Percentiles rank a stretch among this genome's conserved stretches.
Evolutionary conservation across 208 protist genomes (phyloP).

Genomic region (Acanthamoeba healyi): DNA sequence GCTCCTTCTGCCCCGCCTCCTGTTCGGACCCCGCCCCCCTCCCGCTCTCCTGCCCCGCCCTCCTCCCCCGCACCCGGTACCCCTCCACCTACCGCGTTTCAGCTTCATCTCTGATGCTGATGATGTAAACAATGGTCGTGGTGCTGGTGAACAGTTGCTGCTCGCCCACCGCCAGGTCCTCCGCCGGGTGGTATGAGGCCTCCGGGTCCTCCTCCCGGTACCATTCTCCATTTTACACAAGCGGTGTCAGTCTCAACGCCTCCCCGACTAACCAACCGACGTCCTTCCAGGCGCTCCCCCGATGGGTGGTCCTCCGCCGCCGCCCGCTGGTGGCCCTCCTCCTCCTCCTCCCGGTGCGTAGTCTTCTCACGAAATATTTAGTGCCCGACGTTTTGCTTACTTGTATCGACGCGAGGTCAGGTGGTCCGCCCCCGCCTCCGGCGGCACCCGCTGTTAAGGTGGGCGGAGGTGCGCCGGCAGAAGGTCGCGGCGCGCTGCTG

Average conservation of each 20-base stretch:
- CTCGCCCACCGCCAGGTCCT: neutral
- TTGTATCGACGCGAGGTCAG: too few relatives aligned
- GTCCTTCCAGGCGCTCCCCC: neutral
- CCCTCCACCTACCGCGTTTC: too few relatives aligned
- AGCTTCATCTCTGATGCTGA: too few relatives aligned
- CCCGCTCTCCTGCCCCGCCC: neutral
- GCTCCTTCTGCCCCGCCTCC: neutral
- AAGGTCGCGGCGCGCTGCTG: neutral
- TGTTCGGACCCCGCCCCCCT: neutral
- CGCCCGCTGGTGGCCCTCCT: constrained; percentile 33
- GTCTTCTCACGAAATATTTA: neutral
- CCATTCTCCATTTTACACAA: neutral
- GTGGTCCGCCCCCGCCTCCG: neutral
- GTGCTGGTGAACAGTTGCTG: neutral
- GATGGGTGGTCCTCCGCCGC: constrained; percentile 22
- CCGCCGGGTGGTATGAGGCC: neutral
- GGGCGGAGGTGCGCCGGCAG: neutral
- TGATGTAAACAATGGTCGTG: too few relatives aligned
- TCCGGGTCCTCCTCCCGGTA: neutral
- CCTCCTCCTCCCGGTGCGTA: neutral
- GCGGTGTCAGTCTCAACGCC: too few relatives aligned
- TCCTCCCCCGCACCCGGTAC: neutral
- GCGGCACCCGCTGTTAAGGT: neutral
- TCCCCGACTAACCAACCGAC: too few relatives aligned
- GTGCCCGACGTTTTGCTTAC: too few relatives aligned